Conservation (phyloP, 2,329 filamentous ascomycete species). For the Xylariaceae sp. region DNA sequence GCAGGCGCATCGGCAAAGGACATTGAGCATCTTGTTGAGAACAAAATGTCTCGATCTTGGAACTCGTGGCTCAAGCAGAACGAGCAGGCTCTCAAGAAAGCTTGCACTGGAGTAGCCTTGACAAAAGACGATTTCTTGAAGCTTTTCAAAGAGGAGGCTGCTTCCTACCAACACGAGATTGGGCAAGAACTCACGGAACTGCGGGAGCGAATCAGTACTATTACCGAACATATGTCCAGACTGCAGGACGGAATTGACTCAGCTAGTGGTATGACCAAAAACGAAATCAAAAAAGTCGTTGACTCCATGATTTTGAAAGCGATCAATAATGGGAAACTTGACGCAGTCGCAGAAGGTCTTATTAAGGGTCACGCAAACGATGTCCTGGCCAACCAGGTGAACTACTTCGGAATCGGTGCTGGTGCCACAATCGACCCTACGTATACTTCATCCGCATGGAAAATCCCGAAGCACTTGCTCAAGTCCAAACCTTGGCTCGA, state of each 20-base stretch:
- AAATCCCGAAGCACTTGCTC: constrained; percentile 39
- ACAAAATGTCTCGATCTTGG: constrained; percentile 51
- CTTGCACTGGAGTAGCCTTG: constrained; percentile 42
- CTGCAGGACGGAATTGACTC: constrained; percentile 34
- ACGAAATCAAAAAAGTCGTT: constrained; percentile 51
- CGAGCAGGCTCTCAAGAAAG: constrained; percentile 48
- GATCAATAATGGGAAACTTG: constrained; percentile 54
- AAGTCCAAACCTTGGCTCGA: constrained; percentile 39
- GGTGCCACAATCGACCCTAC: constrained; percentile 69
- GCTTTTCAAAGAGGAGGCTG: constrained; percentile 42
- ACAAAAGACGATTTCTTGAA: constrained; percentile 44
- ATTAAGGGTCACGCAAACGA: constrained; percentile 53
- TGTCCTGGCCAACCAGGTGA: constrained; percentile 64
- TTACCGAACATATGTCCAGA: constrained; percentile 41
- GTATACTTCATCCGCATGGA: constrained; percentile 66
- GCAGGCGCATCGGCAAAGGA: neutral
- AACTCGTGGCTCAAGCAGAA: constrained; percentile 61
- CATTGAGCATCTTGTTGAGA: constrained; percentile 6
- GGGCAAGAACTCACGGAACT: constrained; percentile 27
- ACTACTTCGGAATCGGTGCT: constrained; percentile 72
- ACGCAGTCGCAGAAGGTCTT: constrained; percentile 53
- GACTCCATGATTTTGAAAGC: constrained; percentile 51
- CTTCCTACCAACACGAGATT: constrained; percentile 38
- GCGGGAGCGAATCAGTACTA: constrained; percentile 28
- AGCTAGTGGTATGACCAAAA: constrained; percentile 45